Base-by-base conservation (phyloP, 768 basidiomycete species). In the Postia placenta region DNA sequence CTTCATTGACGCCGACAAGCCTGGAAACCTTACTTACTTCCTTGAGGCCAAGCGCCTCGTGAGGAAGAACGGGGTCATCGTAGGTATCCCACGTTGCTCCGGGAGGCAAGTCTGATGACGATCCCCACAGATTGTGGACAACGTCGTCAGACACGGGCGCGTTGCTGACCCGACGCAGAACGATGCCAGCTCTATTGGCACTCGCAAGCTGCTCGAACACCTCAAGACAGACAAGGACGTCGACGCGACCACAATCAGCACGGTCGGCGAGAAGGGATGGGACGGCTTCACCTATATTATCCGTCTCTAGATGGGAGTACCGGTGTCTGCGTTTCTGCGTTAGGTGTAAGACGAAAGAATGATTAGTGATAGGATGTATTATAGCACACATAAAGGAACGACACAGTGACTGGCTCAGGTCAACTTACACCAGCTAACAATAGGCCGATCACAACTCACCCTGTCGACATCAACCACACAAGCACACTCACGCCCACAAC, bases 1-100 rank as follows among this genome's bases (percentile, higher is more conserved):
- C 2, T 88, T 87, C 69, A 83, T 86, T 53, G 85, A 87, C 63
- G 85, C 83, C 5, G 81, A 86, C 67, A 86, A 86, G 60, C 62
- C 66, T 3, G 71, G 69, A 35, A 81, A 80, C 52, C 47, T 69
- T 20, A 67, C 68, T 3, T 85, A 86, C 58, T 83, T 81, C 65
- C 66, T 62, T 1, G 74, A 85, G 51, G 78, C 76, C 0, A 80
- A 85, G 58, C 73, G 83, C 12, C 68, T 87, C 5, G 70, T 79
- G 0, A 69, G 76, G 42, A 71, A 72, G 36, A 79, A 80, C 11
- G 83, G 81, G 12, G 72, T 85, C 19, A 81, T 87, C 48, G 80
- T 79, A 56, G 52, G 77, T 71, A 3, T 22, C 35, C 11, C 27
- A 17, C 45, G 12, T 35, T 22, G 9, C 6, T 22, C 22, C 36